Conservation (phyloP, 106 monocot genomes). For the Amphibolis antarctica region DNA sequence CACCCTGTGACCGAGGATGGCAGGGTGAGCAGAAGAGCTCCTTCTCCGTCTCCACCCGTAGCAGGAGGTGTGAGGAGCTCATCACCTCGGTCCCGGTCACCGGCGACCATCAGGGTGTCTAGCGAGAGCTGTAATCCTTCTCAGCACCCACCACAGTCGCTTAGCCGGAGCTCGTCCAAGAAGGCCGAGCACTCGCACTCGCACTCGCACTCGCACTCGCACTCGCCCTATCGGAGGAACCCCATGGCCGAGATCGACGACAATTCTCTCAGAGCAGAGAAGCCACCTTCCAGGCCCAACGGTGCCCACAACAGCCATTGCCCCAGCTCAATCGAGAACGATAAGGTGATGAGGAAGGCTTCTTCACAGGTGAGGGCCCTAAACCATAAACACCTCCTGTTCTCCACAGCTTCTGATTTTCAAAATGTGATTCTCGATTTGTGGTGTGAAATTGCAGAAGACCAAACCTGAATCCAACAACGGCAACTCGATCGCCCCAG, state of each 20-base stretch:
- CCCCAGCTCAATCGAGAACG: background rate
- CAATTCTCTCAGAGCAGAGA: slow-evolving; percentile 26
- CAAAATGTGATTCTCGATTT: background rate
- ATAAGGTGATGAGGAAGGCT: slow-evolving; percentile 2
- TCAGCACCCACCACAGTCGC: slow-evolving; percentile 28
- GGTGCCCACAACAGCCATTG: background rate
- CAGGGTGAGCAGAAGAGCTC: background rate
- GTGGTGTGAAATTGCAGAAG: background rate
- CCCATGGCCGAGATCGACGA: slow-evolving; percentile 83
- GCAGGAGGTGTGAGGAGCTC: slow-evolving; percentile 9
- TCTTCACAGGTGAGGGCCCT: background rate
- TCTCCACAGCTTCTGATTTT: background rate
- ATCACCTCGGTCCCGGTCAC: slow-evolving; percentile 48
- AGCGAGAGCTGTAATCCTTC: slow-evolving; percentile 31
- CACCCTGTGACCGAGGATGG: slow-evolving; percentile 4
- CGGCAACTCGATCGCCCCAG: background rate
- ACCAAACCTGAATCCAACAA: background rate
- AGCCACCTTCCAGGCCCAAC: slow-evolving; percentile 2
- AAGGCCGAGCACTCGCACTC: slow-evolving; percentile 80
- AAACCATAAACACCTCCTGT: background rate
- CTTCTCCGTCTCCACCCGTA: background rate
- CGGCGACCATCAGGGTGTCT: slow-evolving; percentile 21
- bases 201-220: too few species aligned
- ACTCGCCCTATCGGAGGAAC: slow-evolving; percentile 59
- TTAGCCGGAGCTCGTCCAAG: slow-evolving; percentile 72